Evolutionary conservation across 2,329 filamentous ascomycete species (phyloP).

Genomic region (Dactylella cylindrospora): DNA sequence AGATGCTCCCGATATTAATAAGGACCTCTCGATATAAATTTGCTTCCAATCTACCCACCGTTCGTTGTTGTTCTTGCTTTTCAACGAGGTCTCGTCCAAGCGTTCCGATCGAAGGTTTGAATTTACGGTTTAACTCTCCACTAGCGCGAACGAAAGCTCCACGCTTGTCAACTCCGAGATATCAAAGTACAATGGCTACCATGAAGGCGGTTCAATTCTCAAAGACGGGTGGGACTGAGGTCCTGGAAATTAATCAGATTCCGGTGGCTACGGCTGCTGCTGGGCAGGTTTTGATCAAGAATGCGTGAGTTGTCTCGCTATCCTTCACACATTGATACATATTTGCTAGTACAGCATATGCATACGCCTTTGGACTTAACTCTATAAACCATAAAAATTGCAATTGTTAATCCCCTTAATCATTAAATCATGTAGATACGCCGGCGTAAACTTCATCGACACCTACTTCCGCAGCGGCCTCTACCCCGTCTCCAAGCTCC

Average conservation of each 20-base stretch:
- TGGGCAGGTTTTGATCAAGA: slow-evolving; percentile 77
- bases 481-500: slow-evolving; percentile 69
- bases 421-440: too few species aligned
- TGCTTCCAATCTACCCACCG: too few species aligned
- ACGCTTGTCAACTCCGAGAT: neutral
- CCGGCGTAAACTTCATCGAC: slow-evolving; percentile 87
- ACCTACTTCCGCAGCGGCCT: slow-evolving; percentile 87
- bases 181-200: slow-evolving; percentile 53
- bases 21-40: too few species aligned
- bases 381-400: neutral
- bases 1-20: too few species aligned
- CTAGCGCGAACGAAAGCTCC: neutral
- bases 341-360: neutral
- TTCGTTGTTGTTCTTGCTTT: too few species aligned
- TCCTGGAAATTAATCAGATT: slow-evolving; percentile 69
- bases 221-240: slow-evolving; percentile 70
- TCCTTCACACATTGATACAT: neutral
- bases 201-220: slow-evolving; percentile 75
- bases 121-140: neutral
- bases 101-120: too few species aligned
- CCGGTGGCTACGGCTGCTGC: slow-evolving; percentile 68
- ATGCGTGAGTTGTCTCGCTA: slow-evolving; percentile 56
- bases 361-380: neutral
- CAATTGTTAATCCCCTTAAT: too few species aligned
- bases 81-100: too few species aligned